Evolutionary conservation across 2,329 filamentous ascomycete species (phyloP).

Genomic region (Cercospora sp.): DNA sequence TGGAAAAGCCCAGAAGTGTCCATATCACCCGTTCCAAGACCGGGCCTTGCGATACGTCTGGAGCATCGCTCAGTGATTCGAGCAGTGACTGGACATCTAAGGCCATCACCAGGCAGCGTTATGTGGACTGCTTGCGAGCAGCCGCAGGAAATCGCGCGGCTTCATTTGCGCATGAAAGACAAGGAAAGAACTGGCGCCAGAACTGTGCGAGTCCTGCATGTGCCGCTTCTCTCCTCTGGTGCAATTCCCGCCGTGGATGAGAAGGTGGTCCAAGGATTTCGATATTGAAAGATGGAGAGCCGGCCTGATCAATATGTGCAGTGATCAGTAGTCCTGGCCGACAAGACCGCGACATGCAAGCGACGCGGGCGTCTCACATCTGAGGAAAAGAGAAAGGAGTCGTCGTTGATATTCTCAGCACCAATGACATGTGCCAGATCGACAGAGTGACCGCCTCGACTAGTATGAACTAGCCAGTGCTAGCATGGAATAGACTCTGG

Average conservation of each 20-base stretch:
- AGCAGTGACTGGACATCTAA: constrained; percentile 8
- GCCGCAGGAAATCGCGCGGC: not conserved
- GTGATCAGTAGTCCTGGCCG: not conserved
- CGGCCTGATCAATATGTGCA: not conserved
- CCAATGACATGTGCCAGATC: not conserved
- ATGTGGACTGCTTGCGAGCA: not conserved
- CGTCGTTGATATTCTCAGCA: not conserved
- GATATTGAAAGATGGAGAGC: not conserved
- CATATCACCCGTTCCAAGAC: constrained; percentile 27
- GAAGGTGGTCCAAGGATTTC: not conserved
- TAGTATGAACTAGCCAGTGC: not conserved
- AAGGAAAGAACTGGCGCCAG: not conserved
- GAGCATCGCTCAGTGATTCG: constrained; percentile 4
- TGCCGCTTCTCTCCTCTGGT: not conserved
- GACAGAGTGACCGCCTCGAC: not conserved
- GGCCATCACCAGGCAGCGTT: not conserved
- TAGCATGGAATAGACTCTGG: not conserved
- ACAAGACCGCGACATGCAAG: not conserved
- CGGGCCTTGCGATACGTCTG: constrained; percentile 20
- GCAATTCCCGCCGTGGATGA: too few species aligned
- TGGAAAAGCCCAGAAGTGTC: constrained; percentile 32
- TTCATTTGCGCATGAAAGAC: constrained; percentile 9
- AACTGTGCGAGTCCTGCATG: not conserved
- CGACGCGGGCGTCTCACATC: not conserved
- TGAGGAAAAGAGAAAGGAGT: not conserved